These are phyloP conservation scores for Phytophthora cryptogea DNA, from an alignment of 352 stramenopile genomes.

Conservation along the genomic window DNA sequence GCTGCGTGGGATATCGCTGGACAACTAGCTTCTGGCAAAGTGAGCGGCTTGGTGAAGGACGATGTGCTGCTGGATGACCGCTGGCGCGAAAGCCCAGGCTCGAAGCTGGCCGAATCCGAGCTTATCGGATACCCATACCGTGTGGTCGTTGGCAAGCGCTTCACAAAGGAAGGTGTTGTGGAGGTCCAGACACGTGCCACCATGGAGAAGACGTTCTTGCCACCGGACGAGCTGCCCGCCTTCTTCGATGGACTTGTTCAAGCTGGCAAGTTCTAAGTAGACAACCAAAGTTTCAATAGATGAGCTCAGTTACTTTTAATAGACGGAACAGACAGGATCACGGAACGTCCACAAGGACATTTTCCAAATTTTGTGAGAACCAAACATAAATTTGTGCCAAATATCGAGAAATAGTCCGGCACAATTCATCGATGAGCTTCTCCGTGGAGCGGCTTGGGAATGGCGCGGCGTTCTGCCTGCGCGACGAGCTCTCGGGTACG, in stretches of 20 bases:
- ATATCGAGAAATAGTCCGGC: no score
- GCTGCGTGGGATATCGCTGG: constrained; percentile 54
- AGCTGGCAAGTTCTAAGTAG: constrained; percentile 21
- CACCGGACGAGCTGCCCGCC: constrained; percentile 39
- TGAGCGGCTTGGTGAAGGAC: constrained; percentile 38
- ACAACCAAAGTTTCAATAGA: not conserved
- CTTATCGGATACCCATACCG: constrained; percentile 87
- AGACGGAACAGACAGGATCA: not conserved
- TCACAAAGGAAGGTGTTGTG: constrained; percentile 72
- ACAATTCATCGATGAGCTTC: constrained; percentile 48
- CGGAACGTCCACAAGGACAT: not conserved
- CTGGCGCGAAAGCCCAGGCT: constrained; percentile 78
- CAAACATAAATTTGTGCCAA: not conserved
- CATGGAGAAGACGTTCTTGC: constrained; percentile 66
- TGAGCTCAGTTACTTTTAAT: not conserved
- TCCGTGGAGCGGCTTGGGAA: constrained; percentile 69
- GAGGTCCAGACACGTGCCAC: constrained; percentile 74
- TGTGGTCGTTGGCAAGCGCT: constrained; percentile 84
- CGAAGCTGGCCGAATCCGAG: constrained; percentile 85
- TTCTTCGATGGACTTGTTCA: constrained; percentile 43
- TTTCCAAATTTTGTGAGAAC: not conserved
- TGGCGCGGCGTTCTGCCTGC: constrained; percentile 70
- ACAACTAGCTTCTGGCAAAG: constrained; percentile 44
- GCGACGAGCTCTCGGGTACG: constrained; percentile 52
- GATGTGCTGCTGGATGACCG: constrained; percentile 87